Evolutionary conservation across 305 asterid species (phyloP), one percentile per base, ranked within the genome.

Genomic region (Fraxinus sp.): DNA sequence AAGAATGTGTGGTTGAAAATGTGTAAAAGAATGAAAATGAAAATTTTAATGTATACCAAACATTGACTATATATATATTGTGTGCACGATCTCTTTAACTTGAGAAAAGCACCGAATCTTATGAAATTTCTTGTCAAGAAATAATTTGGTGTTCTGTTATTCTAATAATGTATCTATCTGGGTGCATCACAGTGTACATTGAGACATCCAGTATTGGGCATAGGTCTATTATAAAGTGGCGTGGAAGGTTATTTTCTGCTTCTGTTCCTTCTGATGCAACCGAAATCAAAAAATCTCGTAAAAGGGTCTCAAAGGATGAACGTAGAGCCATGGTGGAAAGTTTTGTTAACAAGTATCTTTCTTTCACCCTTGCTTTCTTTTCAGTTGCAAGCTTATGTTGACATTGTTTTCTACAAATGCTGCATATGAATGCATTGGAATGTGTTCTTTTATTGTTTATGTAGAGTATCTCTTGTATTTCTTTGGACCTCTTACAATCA

Each of bases 291-390:
- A 87, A 83, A 84, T 4, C 82, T 73, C 80, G 77, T 59, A 83
- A 80, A 77, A 89, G 76, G 83, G 37, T 86, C 76, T 39, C 90
- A 70, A 87, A 81, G 78, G 82, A 81, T 36, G 90, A 84, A 82
- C 92, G 92, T 41, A 87, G 55, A 83, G 78, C 84, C 3, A 78
- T 89, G 86, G 85, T 89, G 80, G 88, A 87, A 86, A 73, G 36
- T 81, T 87, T 71, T 84, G 90, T 89, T 41, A 84, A 79, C 79
- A 84, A 81, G 92, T 89, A 89, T 59, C 26, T 57, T 36, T 35
- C 78, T 76, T 79, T 16, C 22, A 57, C 32, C 11, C 70, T 82
- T 82, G 66, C 80, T 76, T 71, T 68, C 36, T 62, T 36, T 37
- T 84, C 39, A 72, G 64, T 80, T 66, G 62, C 77, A 24, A 24